phyloP scores from a whole-genome alignment of 176 grass and related monocot genomes.

The Areca catechu region DNA sequence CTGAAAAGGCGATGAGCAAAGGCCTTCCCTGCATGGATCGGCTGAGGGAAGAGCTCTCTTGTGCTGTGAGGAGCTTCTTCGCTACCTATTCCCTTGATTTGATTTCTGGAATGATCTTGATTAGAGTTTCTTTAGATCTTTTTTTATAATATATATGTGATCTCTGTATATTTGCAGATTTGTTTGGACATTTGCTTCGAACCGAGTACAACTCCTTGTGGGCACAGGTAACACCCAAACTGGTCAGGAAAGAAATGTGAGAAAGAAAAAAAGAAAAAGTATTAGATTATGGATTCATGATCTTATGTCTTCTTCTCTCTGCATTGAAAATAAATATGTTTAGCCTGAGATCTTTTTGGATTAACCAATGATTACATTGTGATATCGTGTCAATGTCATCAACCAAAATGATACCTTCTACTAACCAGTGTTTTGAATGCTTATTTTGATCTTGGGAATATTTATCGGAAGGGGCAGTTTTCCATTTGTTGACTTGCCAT shows the following conservation, averaged over 20 bases:
- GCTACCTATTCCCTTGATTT: slow-evolving; percentile 1
- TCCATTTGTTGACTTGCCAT: no score
- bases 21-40: slow-evolving; percentile 60
- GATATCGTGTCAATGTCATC: no score
- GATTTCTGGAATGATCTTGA: not conserved
- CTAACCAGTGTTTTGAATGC: no score
- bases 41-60: slow-evolving; percentile 84
- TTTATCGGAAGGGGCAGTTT: no score
- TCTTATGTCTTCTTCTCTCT: no score
- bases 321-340: no score
- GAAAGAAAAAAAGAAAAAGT: no score
- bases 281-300: no score
- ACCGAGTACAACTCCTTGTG: slow-evolving; percentile 67
- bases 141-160: slow-evolving; percentile 10
- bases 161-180: slow-evolving; percentile 34
- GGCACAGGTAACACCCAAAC: slow-evolving; percentile 50
- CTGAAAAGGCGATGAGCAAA: slow-evolving; percentile 13
- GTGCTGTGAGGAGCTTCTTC: slow-evolving; percentile 40
- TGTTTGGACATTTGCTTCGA: slow-evolving; percentile 89
- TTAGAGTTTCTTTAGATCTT: not conserved
- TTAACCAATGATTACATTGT: no score
- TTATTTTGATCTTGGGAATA: no score
- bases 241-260: not conserved
- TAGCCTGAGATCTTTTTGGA: no score
- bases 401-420: no score